Conservation (phyloP, 2,329 filamentous ascomycete species). For the Alternaria sp. region DNA sequence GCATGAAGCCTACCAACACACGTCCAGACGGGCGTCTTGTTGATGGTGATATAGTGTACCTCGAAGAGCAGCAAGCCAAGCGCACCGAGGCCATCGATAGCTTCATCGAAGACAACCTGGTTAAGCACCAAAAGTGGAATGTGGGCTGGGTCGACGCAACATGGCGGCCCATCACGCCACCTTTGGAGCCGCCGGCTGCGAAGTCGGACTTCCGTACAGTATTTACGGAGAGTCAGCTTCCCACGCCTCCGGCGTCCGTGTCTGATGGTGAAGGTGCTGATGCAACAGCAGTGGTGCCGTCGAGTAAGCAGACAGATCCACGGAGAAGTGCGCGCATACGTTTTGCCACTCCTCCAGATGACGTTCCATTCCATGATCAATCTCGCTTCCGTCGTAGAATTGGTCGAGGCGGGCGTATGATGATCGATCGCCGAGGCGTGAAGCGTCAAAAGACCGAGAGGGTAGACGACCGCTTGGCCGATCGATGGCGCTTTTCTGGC, state of each 20-base stretch:
- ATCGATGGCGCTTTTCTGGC: constrained; percentile 81
- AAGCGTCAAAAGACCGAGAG: constrained; percentile 55
- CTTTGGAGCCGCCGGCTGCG: constrained; percentile 62
- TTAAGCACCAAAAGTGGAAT: constrained; percentile 93
- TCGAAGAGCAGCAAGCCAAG: constrained; percentile 81
- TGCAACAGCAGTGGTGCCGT: constrained; percentile 49
- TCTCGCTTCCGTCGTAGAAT: constrained; percentile 84
- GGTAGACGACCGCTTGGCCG: constrained; percentile 46
- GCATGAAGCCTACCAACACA: constrained; percentile 56
- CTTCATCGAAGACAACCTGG: constrained; percentile 86
- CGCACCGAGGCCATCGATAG: constrained; percentile 81
- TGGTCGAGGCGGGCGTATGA: constrained; percentile 83
- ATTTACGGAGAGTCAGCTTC: constrained; percentile 52
- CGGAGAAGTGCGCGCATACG: constrained; percentile 46
- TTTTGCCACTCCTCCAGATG: constrained; percentile 51
- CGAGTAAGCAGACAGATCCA: constrained; percentile 37
- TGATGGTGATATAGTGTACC: constrained; percentile 79
- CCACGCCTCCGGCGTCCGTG: constrained; percentile 58
- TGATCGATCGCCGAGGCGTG: constrained; percentile 85
- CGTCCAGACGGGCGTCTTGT: constrained; percentile 73
- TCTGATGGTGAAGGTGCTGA: constrained; percentile 55
- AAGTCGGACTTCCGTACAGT: constrained; percentile 53
- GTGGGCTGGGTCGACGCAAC: constrained; percentile 88
- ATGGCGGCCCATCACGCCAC: constrained; percentile 82
- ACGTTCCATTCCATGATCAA: constrained; percentile 50